These are phyloP conservation scores for Remersonia thermophila DNA, from an alignment of 2,329 filamentous ascomycete species.

Conservation along the genomic window DNA sequence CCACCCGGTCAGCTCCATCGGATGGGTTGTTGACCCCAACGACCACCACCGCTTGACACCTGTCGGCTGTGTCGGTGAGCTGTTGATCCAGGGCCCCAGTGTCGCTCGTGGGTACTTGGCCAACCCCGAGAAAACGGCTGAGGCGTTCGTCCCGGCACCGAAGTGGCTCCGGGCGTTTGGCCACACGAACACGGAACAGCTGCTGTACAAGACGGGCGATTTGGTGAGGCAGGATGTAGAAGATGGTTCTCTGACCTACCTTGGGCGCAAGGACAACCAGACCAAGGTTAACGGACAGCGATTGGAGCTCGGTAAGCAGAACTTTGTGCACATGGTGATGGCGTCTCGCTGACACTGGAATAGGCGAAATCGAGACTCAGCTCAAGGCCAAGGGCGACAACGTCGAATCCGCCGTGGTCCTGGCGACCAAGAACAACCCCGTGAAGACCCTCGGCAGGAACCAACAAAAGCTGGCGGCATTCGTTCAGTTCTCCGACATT, in stretches of 20 bases:
- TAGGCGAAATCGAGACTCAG: conserved; percentile 23
- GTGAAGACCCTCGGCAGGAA: conserved; percentile 13
- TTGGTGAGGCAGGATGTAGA: conserved; percentile 23
- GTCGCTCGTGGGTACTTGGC: conserved; percentile 38
- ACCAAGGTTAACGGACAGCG: conserved; percentile 55
- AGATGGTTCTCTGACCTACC: conserved; percentile 23
- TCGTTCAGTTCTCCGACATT: conserved; percentile 1
- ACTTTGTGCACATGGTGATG: background rate
- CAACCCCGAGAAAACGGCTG: conserved; percentile 31
- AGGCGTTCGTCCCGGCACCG: conserved; percentile 31
- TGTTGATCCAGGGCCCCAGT: conserved; percentile 30
- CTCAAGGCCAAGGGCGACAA: conserved; percentile 26
- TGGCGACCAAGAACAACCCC: conserved; percentile 30
- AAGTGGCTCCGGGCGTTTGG: conserved; percentile 37
- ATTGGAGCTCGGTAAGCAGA: conserved; percentile 42
- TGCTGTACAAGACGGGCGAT: conserved; percentile 33
- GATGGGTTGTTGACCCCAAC: conserved; percentile 25
- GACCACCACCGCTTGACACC: conserved; percentile 20
- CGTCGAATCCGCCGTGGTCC: conserved; percentile 33
- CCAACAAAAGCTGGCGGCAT: conserved; percentile 1
- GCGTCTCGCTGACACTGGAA: conserved; percentile 21
- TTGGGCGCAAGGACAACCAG: conserved; percentile 43
- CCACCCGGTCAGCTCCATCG: conserved; percentile 27
- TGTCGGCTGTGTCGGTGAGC: conserved; percentile 24
- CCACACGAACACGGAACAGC: conserved; percentile 39